Evolutionary conservation across 1,284 basidiomycete genomes (phyloP), one percentile per base, ranked within the genome.

Genomic region (Ganoderma sinense): DNA sequence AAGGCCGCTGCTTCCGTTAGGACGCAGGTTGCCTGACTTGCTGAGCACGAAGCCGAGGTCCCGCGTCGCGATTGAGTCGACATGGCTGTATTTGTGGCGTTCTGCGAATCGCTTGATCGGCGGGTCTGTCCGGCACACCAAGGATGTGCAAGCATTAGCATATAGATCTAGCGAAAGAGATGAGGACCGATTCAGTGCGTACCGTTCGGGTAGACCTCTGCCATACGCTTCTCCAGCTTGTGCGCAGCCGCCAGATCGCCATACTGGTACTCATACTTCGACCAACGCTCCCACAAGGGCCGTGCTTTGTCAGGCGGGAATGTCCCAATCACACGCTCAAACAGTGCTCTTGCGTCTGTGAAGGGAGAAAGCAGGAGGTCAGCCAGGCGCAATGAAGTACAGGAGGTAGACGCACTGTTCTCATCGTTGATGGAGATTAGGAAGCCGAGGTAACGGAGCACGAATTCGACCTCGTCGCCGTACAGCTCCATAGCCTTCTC

Each of bases 341-440:
- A 99, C 33, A 99, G 84, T 0, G 97, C 97, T 58, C 97, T 91
- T 0, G 97, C 97, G 83, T 99, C 97, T 97, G 72, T 45, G n/a
- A n/a, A 11, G 65, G 23, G 68, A 64, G 36, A 62, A 65, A 48
- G 23, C 48, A 13, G 11, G 8, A 8, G 43, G 68, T 70, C 26
- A 75, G 60, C 31, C 65, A 58, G 56, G 66, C 53, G 8, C 23
- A 11, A 18, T 1, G 11, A 4, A 3, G 43, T 63, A 6, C 31
- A 39, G n/a, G 26, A 33, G 53, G 59, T 23, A 65, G 55, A 65
- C 88, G 88, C 77, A 97, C 97, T 98, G 78, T 93, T 96, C 77
- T 97, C 94, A 81, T 99, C 97, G 79, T 99, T 99, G 82, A 98
- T 90, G 23, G 92, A 93, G 74, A 99, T 94, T 73, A 99, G 84